Evolutionary conservation across 2,329 filamentous ascomycete genomes (phyloP).

Genomic region (Purpureocillium takamizusanense): DNA sequence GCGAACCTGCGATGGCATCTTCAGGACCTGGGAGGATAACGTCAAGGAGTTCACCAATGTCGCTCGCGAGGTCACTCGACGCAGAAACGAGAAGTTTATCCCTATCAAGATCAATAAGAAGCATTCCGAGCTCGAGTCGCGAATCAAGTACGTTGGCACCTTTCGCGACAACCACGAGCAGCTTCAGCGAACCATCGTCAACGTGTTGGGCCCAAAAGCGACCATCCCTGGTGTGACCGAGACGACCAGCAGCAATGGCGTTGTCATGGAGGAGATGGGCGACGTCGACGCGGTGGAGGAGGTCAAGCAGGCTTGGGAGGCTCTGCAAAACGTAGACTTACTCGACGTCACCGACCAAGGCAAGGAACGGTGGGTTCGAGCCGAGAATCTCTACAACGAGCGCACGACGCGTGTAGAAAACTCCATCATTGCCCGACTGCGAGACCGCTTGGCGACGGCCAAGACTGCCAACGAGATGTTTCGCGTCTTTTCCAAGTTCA

Average conservation of each 20-base stretch:
- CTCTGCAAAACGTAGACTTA: constrained; percentile 88
- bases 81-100: constrained; percentile 95
- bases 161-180: constrained; percentile 98
- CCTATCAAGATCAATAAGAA: constrained; percentile 91
- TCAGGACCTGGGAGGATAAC: constrained; percentile 88
- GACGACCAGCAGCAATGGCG: constrained; percentile 45
- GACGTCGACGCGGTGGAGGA: constrained; percentile 96
- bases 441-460: constrained; percentile 87
- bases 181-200: constrained; percentile 89
- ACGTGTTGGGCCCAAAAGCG: constrained; percentile 76
- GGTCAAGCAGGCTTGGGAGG: constrained; percentile 88
- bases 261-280: constrained; percentile 86
- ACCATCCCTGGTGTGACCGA: constrained; percentile 46
- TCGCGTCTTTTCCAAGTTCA: constrained; percentile 98
- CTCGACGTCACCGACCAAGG: constrained; percentile 86
- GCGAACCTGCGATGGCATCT: constrained; percentile 75
- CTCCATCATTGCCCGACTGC: constrained; percentile 89
- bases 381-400: constrained; percentile 94
- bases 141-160: constrained; percentile 85
- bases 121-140: constrained; percentile 81
- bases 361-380: constrained; percentile 84
- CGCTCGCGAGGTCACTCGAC: constrained; percentile 85
- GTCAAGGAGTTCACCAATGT: constrained; percentile 98
- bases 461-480: constrained; percentile 99
- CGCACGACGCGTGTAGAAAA: constrained; percentile 96